Evolutionary conservation across 495 filamentous ascomycete species (phyloP), one percentile per base, ranked within the genome.

Genomic region (Aspergillus ostianus): DNA sequence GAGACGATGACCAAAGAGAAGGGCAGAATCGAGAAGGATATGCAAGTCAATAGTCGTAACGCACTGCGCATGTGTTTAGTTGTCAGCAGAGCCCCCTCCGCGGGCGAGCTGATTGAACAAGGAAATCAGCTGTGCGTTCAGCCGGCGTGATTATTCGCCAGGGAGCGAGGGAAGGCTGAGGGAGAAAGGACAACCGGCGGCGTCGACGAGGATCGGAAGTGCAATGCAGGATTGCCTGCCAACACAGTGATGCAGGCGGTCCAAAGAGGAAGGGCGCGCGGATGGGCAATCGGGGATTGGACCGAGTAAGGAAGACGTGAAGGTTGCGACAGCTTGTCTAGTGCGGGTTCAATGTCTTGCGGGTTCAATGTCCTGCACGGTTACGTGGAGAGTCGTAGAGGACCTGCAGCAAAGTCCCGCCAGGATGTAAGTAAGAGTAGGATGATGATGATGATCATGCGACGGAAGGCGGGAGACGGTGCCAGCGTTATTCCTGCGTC

Each of bases 191-290:
- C 52, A 67, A 55, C 8, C 19, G 20, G 53, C 32, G 41, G 23
- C 56, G 53, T 51, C 56, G 61, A 62, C 56, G 59, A 61, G 56
- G 58, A 61, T 61, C 59, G 60, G 59, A 57, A 51, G 50, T 62
- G 64, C 64, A 50, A 67, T 67, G 65, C 65, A 67, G 65, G 61
- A 67, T 72, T 71, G 71, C 68, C 69, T 73, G 75, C 71, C 73
- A 75, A 63, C 73, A 66, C 73, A 78, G 69, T 70, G 65, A 74
- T 75, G 75, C 75, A 78, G 68, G 67, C 59, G 67, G 67, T 77
- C 75, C 59, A 74, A 78, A 74, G 57, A 47, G 75, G 75, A 72
- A 77, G 69, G 62, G 21, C 56, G 61, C 73, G 63, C 26, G 27
- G 61, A 52, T 56, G 67, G 72, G 62, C 63, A 74, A 74, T 75